Evolutionary conservation across 2,329 filamentous ascomycete genomes (phyloP), one percentile per base, ranked within the genome.

Genomic region (Stenocarpella maydis): DNA sequence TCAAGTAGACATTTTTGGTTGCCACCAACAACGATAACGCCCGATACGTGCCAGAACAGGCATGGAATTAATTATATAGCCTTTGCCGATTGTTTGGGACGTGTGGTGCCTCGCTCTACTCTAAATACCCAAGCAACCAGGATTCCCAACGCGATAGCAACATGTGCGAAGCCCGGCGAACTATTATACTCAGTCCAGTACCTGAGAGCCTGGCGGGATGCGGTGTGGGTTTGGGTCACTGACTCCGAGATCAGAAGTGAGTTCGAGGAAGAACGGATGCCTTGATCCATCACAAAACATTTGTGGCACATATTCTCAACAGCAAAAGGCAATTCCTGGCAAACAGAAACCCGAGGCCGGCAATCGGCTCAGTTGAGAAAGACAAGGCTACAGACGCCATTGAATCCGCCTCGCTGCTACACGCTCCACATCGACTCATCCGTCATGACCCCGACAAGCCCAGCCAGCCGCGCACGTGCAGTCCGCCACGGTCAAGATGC

Each of bases 331-430:
- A 67, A 49, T 21, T 24, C 15, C 65, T 26, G 54, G 65, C 41
- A 55, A 67, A 58, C 31, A 24, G 54, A 61, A 52, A 54, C 21
- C 34, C 41, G 52, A 61, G 45, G 50, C 55, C 61, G 53, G 66
- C 69, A 71, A 69, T 61, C 39, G 65, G 39, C 54, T 61, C 63
- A 55, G 63, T 68, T 43, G 61, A 69, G 47, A 69, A 54, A 61
- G 43, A 66, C 53, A 69, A 69, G 61, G 53, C 69, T 71, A 69
- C 60, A 65, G 69, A 69, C 61, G 50, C 66, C 53, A 47, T 71
- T 64, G 50, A 53, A 53, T 47, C 58, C 58, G 28, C 58, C 58
- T 63, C 61, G 45, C 43, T 65, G 43, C 31, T 63, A 50, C 63
- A 69, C 54, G 47, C 63, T 53, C 52, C 50, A 71, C 61, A 66